Evolutionary conservation across 495 filamentous ascomycete species (phyloP), one percentile per base, ranked within the genome.

Genomic region (Penicillium flavigenum): DNA sequence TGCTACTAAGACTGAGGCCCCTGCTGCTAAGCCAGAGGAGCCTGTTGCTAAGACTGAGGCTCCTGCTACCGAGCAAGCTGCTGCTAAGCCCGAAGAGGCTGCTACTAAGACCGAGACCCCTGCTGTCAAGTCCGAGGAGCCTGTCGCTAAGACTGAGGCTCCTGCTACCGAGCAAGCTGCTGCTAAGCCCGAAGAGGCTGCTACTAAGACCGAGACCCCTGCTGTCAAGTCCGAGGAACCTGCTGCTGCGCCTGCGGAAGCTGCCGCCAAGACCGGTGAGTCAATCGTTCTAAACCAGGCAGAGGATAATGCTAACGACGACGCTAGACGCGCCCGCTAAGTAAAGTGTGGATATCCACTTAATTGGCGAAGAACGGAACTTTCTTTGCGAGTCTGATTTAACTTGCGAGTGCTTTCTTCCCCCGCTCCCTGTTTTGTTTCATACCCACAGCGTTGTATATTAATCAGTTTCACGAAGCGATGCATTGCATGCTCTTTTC

Each of bases 191-290:
- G 31, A 34, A 5, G 47, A 9, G 2, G 9, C 47, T 24, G 31
- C 10, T 26, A 16, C n/a, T 32, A 8, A 32, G n/a, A 4, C 46
- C 4, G 47, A 34, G 41, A 59, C 56, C 36, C 34, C 47, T 56
- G 54, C 55, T 46, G 27, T 31, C 29, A 42, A 59, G 20, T 6
- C 59, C 22, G 59, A 53, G 43, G 51, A 56, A 11, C 43, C 57
- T 43, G 58, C 44, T 42, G 36, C 46, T 27, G 31, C 42, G 27
- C 41, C 59, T 43, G 56, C 45, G 17, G 58, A 59, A 22, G 5
- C 59, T 59, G 36, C 53, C 8, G 48, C 58, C 24, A 67, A 67
- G 58, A 54, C 49, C 11, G 57, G 64, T 67, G n/a, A 58, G 61
- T 58, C 9, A 7, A 19, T 43, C 22, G 11, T 41, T 41, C 4